A percentile compares a stretch with the other conserved stretches of the same genome.
These are phyloP conservation scores for Phaeophleospora eucalypticola DNA, from an alignment of 2,329 filamentous ascomycete species.

Conservation along the genomic window DNA sequence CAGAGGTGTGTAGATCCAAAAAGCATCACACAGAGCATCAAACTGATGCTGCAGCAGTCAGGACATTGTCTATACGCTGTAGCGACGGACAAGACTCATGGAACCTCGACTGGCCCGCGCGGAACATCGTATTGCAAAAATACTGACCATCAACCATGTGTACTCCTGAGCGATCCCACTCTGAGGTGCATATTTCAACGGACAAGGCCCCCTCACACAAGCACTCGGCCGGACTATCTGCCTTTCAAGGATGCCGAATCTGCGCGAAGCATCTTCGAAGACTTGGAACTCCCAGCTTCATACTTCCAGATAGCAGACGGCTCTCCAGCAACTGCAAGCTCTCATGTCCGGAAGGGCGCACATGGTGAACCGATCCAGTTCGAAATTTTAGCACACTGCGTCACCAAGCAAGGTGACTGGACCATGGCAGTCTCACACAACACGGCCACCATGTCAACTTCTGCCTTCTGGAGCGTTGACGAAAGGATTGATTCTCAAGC, in stretches of 20 bases:
- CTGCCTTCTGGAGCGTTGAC: constrained; percentile 19
- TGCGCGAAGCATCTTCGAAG: constrained; percentile 7
- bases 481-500: constrained; percentile 2
- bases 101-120: background rate
- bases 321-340: constrained; percentile 8
- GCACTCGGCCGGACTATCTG: constrained; percentile 13
- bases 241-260: constrained; percentile 10
- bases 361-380: background rate
- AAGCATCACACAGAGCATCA: no score
- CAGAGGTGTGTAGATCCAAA: no score
- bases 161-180: no score
- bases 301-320: constrained; percentile 19
- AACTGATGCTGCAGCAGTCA: no score
- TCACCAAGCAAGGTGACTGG: constrained; percentile 21
- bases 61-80: no score
- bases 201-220: constrained; percentile 13
- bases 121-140: no score
- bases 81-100: background rate
- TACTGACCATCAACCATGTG: no score
- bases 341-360: background rate
- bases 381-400: constrained; percentile 15
- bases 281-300: constrained; percentile 13
- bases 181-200: constrained; percentile 15
- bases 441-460: constrained; percentile 3
- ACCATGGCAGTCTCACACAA: constrained; percentile 17